Base-by-base conservation (phyloP, 805 yeast species). In the Wickerhamiella sorbophila region DNA sequence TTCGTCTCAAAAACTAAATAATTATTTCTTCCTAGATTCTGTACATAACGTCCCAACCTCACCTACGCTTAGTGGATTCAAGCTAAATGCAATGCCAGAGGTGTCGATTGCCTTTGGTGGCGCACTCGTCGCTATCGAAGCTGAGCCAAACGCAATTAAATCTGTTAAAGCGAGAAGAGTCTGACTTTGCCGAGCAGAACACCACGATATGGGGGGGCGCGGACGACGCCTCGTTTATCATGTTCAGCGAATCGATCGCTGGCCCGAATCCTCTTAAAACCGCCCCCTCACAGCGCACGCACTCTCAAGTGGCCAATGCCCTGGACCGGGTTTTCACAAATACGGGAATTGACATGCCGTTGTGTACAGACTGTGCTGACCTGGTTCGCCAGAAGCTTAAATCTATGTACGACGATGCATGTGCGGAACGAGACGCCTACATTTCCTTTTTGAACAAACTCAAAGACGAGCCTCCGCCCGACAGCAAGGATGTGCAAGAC, bases 281-380 rank as follows among this genome's bases (percentile, higher is more conserved):
- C 15, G 41, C 41, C 10, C 41, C 36, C 31, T 46, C 29, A 21
- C 24, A 21, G 5, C 41, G 34, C 17, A 24, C 22, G 4, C 24
- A 24, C 19, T 41, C 40, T 2, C 44, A 41, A 8, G 52, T 46
- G 31, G 42, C 52, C 3, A 54, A 50, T n/a, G 43, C 38, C 35
- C 57, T 85, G 27, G 74, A 74, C 2, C 73, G 72, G 31, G 70
- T 88, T 1, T 86, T 84, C 56, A 66, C 72, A 4, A 78, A 80
- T 46, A 77, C 79, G 40, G 85, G 79, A 45, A 69, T 88, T 14
- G 93, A 84, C 48, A 77, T 75, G 53, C 98, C 98, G 0, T 74
- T 91, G 14, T 88, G 97, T 52, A 69, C 69, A 19, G 96, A 87
- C 35, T 91, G 98, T 58, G 80, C 91, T 5, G 74, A 70, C 34